Percentiles rank a stretch among this genome's conserved stretches.
Evolutionary conservation across 2,329 filamentous ascomycete species (phyloP).

Genomic region (Myrmaecium sp.): DNA sequence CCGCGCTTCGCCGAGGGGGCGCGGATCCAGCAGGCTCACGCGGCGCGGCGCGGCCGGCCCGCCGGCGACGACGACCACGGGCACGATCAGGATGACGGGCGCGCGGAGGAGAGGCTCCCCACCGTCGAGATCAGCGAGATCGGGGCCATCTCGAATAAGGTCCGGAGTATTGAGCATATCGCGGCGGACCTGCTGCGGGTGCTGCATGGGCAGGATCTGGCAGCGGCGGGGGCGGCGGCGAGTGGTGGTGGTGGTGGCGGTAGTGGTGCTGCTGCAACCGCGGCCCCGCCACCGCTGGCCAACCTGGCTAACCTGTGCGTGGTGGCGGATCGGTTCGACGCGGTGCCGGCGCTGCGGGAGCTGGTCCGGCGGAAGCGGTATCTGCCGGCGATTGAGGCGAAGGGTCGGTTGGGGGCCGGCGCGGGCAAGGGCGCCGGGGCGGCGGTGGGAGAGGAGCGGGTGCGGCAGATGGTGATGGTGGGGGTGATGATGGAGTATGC

Average conservation of each 20-base stretch:
- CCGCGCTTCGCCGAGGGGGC: constrained; percentile 48
- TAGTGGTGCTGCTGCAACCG: too few relatives aligned
- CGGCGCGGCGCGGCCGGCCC: too few relatives aligned
- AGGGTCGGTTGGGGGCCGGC: constrained; percentile 23
- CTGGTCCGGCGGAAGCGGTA: constrained; percentile 33
- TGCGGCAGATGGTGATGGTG: constrained; percentile 54
- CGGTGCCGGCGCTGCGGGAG: constrained; percentile 35
- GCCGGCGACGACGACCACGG: too few relatives aligned
- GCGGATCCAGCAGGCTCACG: constrained; percentile 27
- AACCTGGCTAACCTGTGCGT: constrained; percentile 52
- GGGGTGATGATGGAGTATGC: constrained; percentile 48
- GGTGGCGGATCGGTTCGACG: constrained; percentile 59
- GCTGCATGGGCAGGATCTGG: constrained; percentile 39
- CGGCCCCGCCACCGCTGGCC: constrained; percentile 32
- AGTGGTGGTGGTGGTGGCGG: too few relatives aligned
- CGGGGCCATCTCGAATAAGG: constrained; percentile 48
- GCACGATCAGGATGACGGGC: too few relatives aligned
- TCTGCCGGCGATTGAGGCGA: constrained; percentile 25
- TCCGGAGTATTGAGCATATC: constrained; percentile 41
- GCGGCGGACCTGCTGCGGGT: constrained; percentile 52
- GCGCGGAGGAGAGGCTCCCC: constrained; percentile 40
- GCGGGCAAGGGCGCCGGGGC: constrained; percentile 10
- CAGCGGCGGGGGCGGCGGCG: too few relatives aligned
- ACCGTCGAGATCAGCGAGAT: constrained; percentile 48
- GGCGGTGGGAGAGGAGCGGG: constrained; percentile 42